Conservation (phyloP, 2,329 filamentous ascomycete species). For the Orbilia blumenaviensis region DNA sequence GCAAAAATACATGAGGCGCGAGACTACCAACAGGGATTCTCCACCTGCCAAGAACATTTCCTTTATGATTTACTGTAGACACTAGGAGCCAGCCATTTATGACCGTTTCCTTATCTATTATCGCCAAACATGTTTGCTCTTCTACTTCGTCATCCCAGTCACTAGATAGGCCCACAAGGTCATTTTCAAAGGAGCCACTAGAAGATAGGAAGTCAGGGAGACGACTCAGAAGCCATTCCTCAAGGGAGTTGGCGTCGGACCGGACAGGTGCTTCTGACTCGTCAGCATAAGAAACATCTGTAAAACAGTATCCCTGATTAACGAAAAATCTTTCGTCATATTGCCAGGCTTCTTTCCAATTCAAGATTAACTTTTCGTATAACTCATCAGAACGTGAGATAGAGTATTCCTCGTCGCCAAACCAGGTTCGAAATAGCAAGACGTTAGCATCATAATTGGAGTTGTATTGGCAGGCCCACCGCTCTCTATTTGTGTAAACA, state of each 20-base stretch:
- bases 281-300: neutral
- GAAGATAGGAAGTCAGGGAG: neutral
- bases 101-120: neutral
- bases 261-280: neutral
- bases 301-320: neutral
- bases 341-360: neutral
- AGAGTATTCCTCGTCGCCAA: neutral
- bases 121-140: neutral
- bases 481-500: neutral
- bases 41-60: neutral
- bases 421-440: conserved; percentile 3
- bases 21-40: neutral
- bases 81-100: conserved; percentile 1
- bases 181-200: too few species aligned
- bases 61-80: neutral
- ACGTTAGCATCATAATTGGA: neutral
- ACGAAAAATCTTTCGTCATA: neutral
- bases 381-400: neutral
- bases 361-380: neutral
- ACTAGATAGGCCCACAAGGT: too few species aligned
- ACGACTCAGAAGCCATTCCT: conserved; percentile 4
- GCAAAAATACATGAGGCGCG: neutral
- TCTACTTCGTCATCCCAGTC: neutral
- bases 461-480: neutral
- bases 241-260: neutral